Evolutionary conservation across 768 basidiomycete genomes (phyloP).

Genomic region (Suillus subalutaceus): DNA sequence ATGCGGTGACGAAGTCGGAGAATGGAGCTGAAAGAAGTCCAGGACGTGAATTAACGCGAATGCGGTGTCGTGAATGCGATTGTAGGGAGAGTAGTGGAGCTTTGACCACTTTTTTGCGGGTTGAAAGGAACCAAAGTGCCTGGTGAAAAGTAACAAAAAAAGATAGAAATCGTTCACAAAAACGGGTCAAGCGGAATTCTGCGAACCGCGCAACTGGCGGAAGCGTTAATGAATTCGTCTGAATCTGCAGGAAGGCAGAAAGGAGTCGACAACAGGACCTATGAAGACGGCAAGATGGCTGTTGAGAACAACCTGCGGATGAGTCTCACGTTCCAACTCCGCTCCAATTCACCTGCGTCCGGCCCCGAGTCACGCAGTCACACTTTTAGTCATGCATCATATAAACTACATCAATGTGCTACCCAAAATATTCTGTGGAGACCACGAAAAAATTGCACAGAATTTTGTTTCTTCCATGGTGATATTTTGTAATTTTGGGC

Average conservation of each 20-base stretch:
- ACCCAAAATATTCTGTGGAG: not conserved
- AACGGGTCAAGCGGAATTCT: constrained; percentile 13
- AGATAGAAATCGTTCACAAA: constrained; percentile 16
- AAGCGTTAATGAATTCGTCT: constrained; percentile 7
- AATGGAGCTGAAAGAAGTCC: constrained; percentile 6
- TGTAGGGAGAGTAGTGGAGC: constrained; percentile 11
- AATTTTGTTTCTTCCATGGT: not conserved
- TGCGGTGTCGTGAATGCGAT: constrained; percentile 14
- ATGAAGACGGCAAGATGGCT: constrained; percentile 30
- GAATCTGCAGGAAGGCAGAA: constrained; percentile 1
- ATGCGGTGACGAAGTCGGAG: constrained; percentile 8
- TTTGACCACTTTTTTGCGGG: constrained; percentile 26
- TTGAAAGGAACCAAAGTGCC: constrained; percentile 12
- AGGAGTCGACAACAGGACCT: constrained; percentile 9
- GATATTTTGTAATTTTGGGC: too few relatives aligned
- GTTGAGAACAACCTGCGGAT: constrained; percentile 39
- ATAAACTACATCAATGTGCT: constrained; percentile 1
- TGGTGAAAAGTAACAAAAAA: constrained; percentile 19
- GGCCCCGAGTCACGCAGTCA: constrained; percentile 27
- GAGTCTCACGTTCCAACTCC: constrained; percentile 35
- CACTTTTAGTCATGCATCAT: constrained; percentile 10
- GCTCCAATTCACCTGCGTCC: constrained; percentile 29
- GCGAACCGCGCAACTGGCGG: constrained; percentile 9
- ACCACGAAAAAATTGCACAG: not conserved
- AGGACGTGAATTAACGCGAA: constrained; percentile 33